A percentile compares a stretch with the other conserved stretches of the same genome.
Evolutionary conservation across 495 filamentous ascomycete species (phyloP).

Genomic region (Xylaria venustula): DNA sequence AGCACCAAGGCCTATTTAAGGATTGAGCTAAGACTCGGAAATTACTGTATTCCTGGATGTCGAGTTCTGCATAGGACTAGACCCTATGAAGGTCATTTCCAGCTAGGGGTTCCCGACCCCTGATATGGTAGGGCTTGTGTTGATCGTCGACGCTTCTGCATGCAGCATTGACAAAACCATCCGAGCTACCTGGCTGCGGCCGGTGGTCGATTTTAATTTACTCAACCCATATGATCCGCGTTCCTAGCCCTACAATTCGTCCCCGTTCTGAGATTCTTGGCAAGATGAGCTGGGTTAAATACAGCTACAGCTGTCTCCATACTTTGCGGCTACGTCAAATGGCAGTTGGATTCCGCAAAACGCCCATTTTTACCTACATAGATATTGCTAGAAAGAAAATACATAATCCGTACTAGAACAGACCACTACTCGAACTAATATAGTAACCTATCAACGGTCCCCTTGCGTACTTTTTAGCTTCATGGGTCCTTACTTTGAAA

Average conservation of each 20-base stretch:
- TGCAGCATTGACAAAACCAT: not conserved
- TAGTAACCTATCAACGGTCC: too few relatives aligned
- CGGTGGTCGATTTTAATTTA: not conserved
- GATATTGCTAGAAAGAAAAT: too few relatives aligned
- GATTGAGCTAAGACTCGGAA: not conserved
- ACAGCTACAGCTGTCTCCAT: not conserved
- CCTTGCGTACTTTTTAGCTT: too few relatives aligned
- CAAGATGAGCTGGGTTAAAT: not conserved
- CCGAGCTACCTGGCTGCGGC: not conserved
- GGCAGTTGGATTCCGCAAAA: not conserved
- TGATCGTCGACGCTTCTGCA: slow-evolving; percentile 7
- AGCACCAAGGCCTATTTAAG: not conserved
- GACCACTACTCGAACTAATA: too few relatives aligned
- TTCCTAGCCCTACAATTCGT: not conserved
- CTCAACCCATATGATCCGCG: not conserved
- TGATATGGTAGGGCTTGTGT: not conserved
- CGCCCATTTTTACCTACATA: too few relatives aligned
- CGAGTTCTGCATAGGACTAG: not conserved
- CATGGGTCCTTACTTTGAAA: too few relatives aligned
- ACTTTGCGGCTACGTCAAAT: not conserved
- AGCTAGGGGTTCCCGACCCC: not conserved
- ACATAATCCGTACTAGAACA: too few relatives aligned
- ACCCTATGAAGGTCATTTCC: not conserved
- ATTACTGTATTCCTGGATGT: not conserved
- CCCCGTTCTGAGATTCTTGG: not conserved